Evolutionary conservation across 306 rosid genomes (phyloP), one percentile per base, ranked within the genome.

Genomic region (Quercus aquifolioides): DNA sequence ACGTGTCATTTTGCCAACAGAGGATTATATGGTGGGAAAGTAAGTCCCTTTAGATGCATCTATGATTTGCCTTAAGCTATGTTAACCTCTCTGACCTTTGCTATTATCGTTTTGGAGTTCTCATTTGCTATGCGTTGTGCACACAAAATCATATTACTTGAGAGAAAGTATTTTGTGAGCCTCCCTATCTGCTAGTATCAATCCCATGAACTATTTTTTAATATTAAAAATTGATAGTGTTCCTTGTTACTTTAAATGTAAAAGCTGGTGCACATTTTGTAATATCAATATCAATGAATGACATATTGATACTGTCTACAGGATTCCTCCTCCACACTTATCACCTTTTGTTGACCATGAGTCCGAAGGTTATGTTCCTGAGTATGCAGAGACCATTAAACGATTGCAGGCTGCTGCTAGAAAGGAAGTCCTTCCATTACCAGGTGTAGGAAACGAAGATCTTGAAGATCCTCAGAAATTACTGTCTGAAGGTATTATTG

Each of bases 271-370:
- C 52, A 19, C 52, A 19, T 7, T 33, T 25, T 8, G 10, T 68
- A 17, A 9, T 19, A 19, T 19, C 4, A 18, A 67, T 68, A 8
- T 6, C 15, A 10, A 68, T 68, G 72, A 21, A 33, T 35, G 17
- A 35, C 2, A 10, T 67, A 55, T 33, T 64, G 75, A 26, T 43
- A 58, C 64, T 73, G 74, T 59, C 65, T 64, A 83, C 88, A 93
- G 99, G 90, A 82, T 82, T 78, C 97, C 92, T 76, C 99, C 97
- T 15, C 97, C 98, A 9, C 97, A 93, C 81, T 83, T 95, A 88
- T 95, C 99, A 9, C 99, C 99, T 55, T 95, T 95, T 72, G 87
- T 95, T 73, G 87, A 93, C 86, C 84, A 90, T 28, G 95, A 91
- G 18, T 92, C 88, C 12, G 94, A 90, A 86, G 98, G 92, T 3